phyloP scores from a whole-genome alignment of 441 rosid species.

The Breynia disticha region DNA sequence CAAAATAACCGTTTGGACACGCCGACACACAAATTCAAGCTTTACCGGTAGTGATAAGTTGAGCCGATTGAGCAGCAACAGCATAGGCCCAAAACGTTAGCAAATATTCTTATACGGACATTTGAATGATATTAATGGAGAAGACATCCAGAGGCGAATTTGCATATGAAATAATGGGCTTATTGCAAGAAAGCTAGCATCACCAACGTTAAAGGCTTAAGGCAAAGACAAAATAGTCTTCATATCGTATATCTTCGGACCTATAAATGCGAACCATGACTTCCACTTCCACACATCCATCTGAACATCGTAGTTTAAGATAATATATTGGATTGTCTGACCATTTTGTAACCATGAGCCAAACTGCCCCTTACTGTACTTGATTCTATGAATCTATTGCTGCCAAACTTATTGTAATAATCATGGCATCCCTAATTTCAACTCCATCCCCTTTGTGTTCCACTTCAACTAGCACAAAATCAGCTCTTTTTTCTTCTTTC shows the following conservation, averaged over 20 bases:
- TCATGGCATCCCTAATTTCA: slow-evolving; percentile 44
- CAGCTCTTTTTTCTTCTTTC: slow-evolving; percentile 20
- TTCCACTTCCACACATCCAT: not conserved
- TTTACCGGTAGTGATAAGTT: too few relatives aligned
- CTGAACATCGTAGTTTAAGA: not conserved
- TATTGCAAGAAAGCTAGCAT: too few relatives aligned
- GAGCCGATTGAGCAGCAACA: too few relatives aligned
- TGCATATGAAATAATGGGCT: too few relatives aligned
- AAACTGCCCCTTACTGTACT: not conserved
- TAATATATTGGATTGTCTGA: too few relatives aligned
- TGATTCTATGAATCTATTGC: not conserved
- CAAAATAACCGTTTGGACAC: too few relatives aligned
- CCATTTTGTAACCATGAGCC: not conserved
- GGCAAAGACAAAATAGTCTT: not conserved
- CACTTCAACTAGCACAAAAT: slow-evolving; percentile 23
- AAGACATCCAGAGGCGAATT: too few relatives aligned
- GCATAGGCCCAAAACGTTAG: too few relatives aligned
- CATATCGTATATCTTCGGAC: not conserved
- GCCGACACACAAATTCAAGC: too few relatives aligned
- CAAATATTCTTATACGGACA: too few relatives aligned
- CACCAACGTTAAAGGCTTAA: too few relatives aligned
- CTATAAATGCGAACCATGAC: not conserved
- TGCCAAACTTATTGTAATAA: slow-evolving; percentile 9
- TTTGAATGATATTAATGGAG: too few relatives aligned
- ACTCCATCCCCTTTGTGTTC: slow-evolving; percentile 20